Conservation (phyloP, 768 basidiomycete genomes). For the Rhizopogon rudus region DNA sequence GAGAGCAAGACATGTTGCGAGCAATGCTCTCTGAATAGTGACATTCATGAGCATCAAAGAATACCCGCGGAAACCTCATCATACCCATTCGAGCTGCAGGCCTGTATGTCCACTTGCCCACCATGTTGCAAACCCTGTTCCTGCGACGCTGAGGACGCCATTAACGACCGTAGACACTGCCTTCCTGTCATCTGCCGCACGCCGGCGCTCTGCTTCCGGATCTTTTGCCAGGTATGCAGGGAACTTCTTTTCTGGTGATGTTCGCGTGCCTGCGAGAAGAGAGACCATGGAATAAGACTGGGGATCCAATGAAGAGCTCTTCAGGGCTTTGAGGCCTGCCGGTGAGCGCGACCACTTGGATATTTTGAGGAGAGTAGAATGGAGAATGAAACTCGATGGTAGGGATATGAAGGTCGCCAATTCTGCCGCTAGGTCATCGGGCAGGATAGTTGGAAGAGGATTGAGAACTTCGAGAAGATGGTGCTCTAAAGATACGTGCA, state of each 20-base stretch:
- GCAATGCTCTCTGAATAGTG: slow-evolving; percentile 47
- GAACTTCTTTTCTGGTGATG: slow-evolving; percentile 75
- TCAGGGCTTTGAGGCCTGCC: slow-evolving; percentile 35
- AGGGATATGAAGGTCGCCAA: slow-evolving; percentile 35
- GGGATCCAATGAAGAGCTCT: slow-evolving; percentile 41
- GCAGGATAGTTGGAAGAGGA: slow-evolving; percentile 41
- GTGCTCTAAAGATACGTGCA: slow-evolving; percentile 64
- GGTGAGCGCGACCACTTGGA: slow-evolving; percentile 67
- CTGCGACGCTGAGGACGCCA: slow-evolving; percentile 61
- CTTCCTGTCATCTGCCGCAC: slow-evolving; percentile 50
- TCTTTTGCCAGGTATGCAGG: slow-evolving; percentile 43
- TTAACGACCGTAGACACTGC: slow-evolving; percentile 69
- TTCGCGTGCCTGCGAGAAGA: slow-evolving; percentile 70
- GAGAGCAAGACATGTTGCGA: slow-evolving; percentile 54
- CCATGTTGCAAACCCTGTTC: slow-evolving; percentile 65
- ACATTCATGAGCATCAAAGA: slow-evolving; percentile 4
- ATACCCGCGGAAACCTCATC: slow-evolving; percentile 20
- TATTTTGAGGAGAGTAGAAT: slow-evolving; percentile 50
- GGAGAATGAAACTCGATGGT: slow-evolving; percentile 45
- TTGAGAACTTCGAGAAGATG: slow-evolving; percentile 51
- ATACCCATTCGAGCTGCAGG: slow-evolving; percentile 74
- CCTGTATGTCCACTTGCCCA: slow-evolving; percentile 62
- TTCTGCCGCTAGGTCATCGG: slow-evolving; percentile 36
- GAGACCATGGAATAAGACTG: slow-evolving; percentile 64
- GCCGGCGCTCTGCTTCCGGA: slow-evolving; percentile 42